A percentile compares a stretch with the other conserved stretches of the same genome.
Conservation (phyloP, 805 yeast genomes). For the Saturnispora bothae region DNA sequence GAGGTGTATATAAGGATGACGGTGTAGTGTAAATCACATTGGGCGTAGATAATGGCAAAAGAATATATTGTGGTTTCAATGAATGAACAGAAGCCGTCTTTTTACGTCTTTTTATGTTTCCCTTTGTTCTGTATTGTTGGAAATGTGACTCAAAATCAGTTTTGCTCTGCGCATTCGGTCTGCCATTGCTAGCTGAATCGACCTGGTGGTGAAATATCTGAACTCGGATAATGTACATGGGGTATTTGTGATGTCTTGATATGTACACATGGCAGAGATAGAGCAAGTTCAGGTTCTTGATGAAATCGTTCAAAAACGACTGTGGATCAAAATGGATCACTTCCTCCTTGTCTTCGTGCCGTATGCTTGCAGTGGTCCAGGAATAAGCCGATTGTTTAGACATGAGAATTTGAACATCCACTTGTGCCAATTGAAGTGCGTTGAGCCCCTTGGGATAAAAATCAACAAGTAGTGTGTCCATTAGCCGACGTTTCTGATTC, state of each 20-base stretch:
- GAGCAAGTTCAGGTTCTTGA: conserved; percentile 37
- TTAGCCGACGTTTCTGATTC: no score
- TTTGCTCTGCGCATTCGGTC: conserved; percentile 2
- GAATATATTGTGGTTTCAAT: conserved; percentile 53
- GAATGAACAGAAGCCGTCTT: conserved; percentile 25
- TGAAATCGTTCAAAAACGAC: conserved; percentile 37
- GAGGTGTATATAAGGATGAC: no score
- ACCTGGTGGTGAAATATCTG: conserved; percentile 51
- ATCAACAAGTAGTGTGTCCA: conserved; percentile 38
- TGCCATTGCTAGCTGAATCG: conserved; percentile 5
- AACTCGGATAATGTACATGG: conserved; percentile 49
- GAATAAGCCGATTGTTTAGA: conserved; percentile 40
- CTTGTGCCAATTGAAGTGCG: conserved; percentile 55
- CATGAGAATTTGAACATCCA: conserved; percentile 56
- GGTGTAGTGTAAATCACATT: background rate
- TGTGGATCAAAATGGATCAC: conserved; percentile 34
- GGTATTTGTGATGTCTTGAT: conserved; percentile 53
- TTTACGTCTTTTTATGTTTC: conserved; percentile 6
- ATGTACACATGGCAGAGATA: conserved; percentile 57
- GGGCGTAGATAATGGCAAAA: conserved; percentile 53
- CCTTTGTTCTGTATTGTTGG: background rate
- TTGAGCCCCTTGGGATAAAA: conserved; percentile 51
- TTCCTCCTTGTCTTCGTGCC: conserved; percentile 19
- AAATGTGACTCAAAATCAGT: conserved; percentile 10
- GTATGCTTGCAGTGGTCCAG: conserved; percentile 41